Percentiles rank a stretch among this genome's conserved stretches.
Evolutionary conservation across 495 filamentous ascomycete genomes (phyloP).

Genomic region (Jackrogersella minutella): DNA sequence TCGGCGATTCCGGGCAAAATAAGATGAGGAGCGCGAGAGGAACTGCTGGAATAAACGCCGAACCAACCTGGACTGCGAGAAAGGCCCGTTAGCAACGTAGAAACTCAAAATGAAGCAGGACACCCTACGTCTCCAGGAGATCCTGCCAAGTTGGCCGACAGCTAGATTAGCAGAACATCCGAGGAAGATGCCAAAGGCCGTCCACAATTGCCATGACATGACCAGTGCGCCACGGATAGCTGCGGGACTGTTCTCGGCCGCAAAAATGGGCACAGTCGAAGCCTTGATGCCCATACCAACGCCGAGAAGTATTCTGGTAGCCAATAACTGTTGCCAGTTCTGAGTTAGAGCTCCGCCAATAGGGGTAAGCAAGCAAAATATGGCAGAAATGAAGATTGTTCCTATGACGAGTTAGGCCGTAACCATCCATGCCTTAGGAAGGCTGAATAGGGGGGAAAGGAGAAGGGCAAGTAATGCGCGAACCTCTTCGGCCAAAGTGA

Average conservation of each 20-base stretch:
- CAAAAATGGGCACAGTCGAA: conserved; percentile 68
- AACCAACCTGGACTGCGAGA: conserved; percentile 63
- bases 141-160: conserved; percentile 60
- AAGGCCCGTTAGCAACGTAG: neutral
- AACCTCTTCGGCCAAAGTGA: conserved; percentile 64
- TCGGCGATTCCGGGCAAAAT: conserved; percentile 74
- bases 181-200: conserved; percentile 67
- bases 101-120: neutral
- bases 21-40: conserved; percentile 68
- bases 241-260: conserved; percentile 68
- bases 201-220: conserved; percentile 70
- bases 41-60: conserved; percentile 75
- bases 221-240: conserved; percentile 68
- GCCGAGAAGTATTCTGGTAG: conserved; percentile 66
- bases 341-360: conserved; percentile 64
- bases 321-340: conserved; percentile 67
- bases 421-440: neutral
- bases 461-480: neutral
- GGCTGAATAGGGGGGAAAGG: neutral
- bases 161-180: conserved; percentile 68
- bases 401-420: conserved; percentile 21
- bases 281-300: conserved; percentile 73
- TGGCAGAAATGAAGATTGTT: conserved; percentile 66
- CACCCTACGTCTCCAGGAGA: conserved; percentile 64
- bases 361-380: conserved; percentile 66